Evolutionary conservation across 2,329 filamentous ascomycete species (phyloP), one percentile per base, ranked within the genome.

Genomic region (Talaromyces sp.): DNA sequence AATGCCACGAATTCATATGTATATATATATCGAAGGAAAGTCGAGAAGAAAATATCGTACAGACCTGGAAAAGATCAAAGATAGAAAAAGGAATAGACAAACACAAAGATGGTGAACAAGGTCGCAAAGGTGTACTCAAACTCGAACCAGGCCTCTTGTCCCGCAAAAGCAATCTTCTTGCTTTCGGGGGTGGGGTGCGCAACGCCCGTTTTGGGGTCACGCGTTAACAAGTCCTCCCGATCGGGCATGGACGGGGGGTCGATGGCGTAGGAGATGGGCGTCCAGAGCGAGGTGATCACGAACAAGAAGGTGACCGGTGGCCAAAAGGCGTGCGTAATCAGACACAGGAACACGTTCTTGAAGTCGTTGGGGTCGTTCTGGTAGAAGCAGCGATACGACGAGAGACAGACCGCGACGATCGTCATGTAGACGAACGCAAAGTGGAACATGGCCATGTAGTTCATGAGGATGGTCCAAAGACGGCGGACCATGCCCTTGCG

Each of bases 311-410:
- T 82, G 48, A 86, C 68, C 0, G 85, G 85, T 5, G 84, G 84
- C 85, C 85, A 88, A 74, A 83, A 84, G 12, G 83, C 84, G 69
- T 87, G 84, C 0, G 84, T 86, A 44, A 88, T 70, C 3, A 88
- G 75, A 66, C 80, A 81, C 55, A 82, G 69, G 16, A 86, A 74
- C n/a, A 80, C 73, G 9, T 77, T 75, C 65, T 73, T 73, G 37
- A 75, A 72, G 4, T 72, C 69, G 35, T 46, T 46, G 9, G 59
- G 59, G 21, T 74, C 68, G 25, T 79, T 71, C 16, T 75, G 68
- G 39, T 75, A 70, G 67, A 83, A 80, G 70, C 80, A 83, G 63
- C 81, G 81, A 73, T 81, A 84, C 5, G 79, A 79, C 1, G 81
- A 82, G 56, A 83, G 69, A 6, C 78, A 77, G 37, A 84, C 82